Evolutionary conservation across 2,329 filamentous ascomycete species (phyloP), one percentile per base, ranked within the genome.

Genomic region (Colletotrichum cereale): DNA sequence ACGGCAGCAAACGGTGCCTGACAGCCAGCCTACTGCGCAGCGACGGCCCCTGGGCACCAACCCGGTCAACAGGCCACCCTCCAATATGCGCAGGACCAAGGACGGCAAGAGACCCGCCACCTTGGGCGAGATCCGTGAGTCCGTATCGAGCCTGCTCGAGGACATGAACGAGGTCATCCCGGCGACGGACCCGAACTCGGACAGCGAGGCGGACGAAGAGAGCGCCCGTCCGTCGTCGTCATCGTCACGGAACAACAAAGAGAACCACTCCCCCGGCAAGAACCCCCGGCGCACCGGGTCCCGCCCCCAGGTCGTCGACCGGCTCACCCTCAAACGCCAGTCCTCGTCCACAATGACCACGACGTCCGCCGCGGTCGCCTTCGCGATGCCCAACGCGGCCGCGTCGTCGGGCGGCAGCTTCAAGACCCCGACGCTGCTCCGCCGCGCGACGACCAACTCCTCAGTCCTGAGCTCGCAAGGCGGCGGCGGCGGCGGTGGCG

Each of bases 121-220:
- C 24, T 84, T 97, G 12, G 90, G 91, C 36, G 94, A 98, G 77
- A 92, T 98, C 73, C 91, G 94, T 67, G 90, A 96, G 79, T 94
- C 93, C 0, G 84, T 98, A 8, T 97, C 93, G 5, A 93, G 92
- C 80, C 87, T 98, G 12, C 90, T 97, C 21, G 95, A 97, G 31
- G 90, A 93, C 53, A 87, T 89, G 21, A 75, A 83, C 75, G 86
- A 88, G 21, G 76, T 88, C 74, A 83, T 89, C 71, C 79, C 82
- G 1, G 79, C 86, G 75, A 83, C 84, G 1, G 80, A 83, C n/a
- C 82, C 86, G 56, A 85, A 84, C 58, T 85, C 86, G 36, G 87
- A 86, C n/a, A 85, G 85, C 71, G 86, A 87, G 21, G 58, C 62
- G 10, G 85, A 84, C 12, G 85, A 87, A n/a, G 84, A 86, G 47